Conservation (phyloP, 1,284 basidiomycete species). For the Kalmanozyma brasiliensis region DNA sequence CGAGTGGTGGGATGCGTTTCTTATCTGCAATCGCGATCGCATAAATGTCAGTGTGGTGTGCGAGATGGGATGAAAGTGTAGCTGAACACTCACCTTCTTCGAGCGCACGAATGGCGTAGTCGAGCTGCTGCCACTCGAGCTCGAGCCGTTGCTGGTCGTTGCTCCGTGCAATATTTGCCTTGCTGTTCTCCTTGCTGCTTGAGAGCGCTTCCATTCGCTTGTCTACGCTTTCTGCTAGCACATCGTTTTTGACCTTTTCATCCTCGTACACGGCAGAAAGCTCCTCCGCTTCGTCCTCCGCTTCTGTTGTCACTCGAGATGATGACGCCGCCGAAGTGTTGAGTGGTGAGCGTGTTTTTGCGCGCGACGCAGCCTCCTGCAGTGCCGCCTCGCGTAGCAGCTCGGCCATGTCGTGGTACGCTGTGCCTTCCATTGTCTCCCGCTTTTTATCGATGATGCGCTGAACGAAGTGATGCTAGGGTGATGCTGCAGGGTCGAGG, state of each 20-base stretch:
- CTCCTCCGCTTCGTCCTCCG: constrained; percentile 25
- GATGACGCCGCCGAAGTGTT: constrained; percentile 12
- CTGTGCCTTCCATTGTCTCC: constrained; percentile 27
- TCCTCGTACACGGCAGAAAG: constrained; percentile 39
- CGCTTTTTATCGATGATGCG: no score
- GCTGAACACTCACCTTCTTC: constrained; percentile 40
- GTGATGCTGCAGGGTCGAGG: no score
- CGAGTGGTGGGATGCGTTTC: constrained; percentile 22
- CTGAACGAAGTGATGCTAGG: no score
- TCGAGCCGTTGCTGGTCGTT: constrained; percentile 16
- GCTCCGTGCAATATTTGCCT: neutral
- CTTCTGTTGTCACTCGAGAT: constrained; percentile 8
- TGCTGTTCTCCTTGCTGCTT: neutral
- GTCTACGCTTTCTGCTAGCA: constrained; percentile 19
- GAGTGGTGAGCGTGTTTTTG: constrained; percentile 29
- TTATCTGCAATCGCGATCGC: constrained; percentile 9
- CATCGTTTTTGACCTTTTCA: constrained; percentile 40
- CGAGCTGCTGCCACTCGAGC: constrained; percentile 45
- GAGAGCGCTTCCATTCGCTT: constrained; percentile 21
- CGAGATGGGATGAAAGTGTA: neutral
- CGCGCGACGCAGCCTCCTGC: constrained; percentile 36
- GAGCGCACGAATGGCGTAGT: constrained; percentile 27
- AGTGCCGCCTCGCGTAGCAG: constrained; percentile 33
- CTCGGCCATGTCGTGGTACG: constrained; percentile 31
- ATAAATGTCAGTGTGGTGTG: neutral